Conservation (phyloP, 2,329 filamentous ascomycete genomes). For the Apiospora koreana region DNA sequence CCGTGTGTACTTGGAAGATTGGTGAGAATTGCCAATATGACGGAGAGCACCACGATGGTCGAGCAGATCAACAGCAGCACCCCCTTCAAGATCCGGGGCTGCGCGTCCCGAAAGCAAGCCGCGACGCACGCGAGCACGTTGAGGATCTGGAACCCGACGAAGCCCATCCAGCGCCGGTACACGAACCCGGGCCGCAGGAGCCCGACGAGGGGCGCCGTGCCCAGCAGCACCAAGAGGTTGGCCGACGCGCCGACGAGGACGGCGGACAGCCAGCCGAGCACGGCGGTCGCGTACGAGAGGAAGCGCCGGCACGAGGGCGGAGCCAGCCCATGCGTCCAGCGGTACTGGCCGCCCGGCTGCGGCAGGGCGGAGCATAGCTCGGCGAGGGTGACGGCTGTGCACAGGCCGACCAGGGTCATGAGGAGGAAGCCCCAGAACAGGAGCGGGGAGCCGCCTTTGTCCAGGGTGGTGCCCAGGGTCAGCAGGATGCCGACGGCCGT, state of each 20-base stretch:
- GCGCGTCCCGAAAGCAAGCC: neutral
- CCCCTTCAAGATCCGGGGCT: neutral
- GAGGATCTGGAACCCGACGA: neutral
- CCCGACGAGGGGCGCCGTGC: neutral
- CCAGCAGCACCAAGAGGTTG: neutral
- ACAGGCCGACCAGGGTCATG: slow-evolving; percentile 26
- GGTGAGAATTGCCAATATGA: neutral
- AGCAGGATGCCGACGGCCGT: slow-evolving; percentile 26
- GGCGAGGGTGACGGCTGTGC: slow-evolving; percentile 27
- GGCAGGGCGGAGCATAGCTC: slow-evolving; percentile 32
- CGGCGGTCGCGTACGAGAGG: slow-evolving; percentile 27
- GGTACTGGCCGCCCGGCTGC: slow-evolving; percentile 30
- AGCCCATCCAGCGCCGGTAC: neutral
- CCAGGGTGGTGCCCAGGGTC: slow-evolving; percentile 23
- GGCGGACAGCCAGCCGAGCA: slow-evolving; percentile 29
- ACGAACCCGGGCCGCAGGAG: neutral
- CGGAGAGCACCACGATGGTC: no score
- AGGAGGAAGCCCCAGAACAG: slow-evolving; percentile 29
- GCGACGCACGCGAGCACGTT: neutral
- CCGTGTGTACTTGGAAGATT: neutral
- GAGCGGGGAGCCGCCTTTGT: slow-evolving; percentile 25
- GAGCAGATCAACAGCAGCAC: neutral
- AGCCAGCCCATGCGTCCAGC: slow-evolving; percentile 28
- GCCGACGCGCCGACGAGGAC: slow-evolving; percentile 24
- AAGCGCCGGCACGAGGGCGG: slow-evolving; percentile 17